Evolutionary conservation across 2,329 filamentous ascomycete species (phyloP), one percentile per base, ranked within the genome.

Genomic region (Aspergillus sergii): DNA sequence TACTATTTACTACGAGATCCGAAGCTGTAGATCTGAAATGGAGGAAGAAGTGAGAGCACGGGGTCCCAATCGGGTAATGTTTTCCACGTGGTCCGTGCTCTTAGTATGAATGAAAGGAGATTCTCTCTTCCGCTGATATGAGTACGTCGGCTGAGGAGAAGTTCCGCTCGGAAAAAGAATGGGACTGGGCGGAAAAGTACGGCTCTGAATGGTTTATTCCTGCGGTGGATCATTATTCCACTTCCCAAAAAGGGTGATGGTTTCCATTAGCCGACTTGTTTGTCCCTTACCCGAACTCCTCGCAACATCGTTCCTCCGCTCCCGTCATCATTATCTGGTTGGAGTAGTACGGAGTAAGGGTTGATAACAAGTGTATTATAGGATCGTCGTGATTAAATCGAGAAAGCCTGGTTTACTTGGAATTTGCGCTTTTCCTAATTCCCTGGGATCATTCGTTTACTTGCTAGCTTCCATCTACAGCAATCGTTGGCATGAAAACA

Each of bases 71-170:
- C 39, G 34, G 68, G 69, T 36, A 70, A 67, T 50, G 56, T 63
- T 65, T 68, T 68, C 69, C 69, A 64, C 46, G 45, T 48, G 56
- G 64, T 48, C 57, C 62, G 64, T 62, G 59, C 41, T 5, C 23
- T 11, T 59, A 53, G 32, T 60, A 19, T 16, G 11, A 28, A 8
- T 23, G 6, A n/a, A 32, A 12, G 30, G 16, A 36, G 11, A 14
- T 14, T 23, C 36, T 41, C 9, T 50, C 21, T 23, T 34, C 28
- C 28, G 48, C 32, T 36, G 32, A 36, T 10, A 16, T 4, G 21
- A 36, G 16, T 1, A 21, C 4, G 1, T 34, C 10, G 11, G 30
- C 30, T 36, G 30, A 54, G 50, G 32, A 55, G 32, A 55, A 14
- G 7, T 55, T 55, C 21, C 32, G 11, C 19, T 55, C 51, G 51